Conservation (phyloP, 345 rosid species). For the Populus pruinosa region DNA sequence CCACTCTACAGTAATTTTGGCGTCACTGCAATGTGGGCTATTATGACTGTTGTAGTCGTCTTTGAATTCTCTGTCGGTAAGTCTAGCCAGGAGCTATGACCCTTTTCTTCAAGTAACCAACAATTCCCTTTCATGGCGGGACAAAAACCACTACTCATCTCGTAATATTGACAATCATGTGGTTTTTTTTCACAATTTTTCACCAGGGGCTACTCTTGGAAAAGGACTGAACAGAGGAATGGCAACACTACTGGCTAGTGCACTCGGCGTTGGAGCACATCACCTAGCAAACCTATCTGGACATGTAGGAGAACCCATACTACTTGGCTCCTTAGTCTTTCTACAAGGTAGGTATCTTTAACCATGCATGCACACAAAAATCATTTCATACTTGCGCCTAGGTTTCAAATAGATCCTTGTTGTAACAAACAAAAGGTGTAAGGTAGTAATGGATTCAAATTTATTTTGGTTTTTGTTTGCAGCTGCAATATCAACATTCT, state of each 20-base stretch:
- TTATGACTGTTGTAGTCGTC: constrained; percentile 77
- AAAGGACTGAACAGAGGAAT: constrained; percentile 18
- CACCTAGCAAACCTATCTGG: constrained; percentile 12
- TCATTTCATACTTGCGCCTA: neutral
- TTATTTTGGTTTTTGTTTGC: constrained; percentile 4
- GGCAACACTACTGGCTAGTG: constrained; percentile 18
- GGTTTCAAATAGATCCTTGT: neutral
- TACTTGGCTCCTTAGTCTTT: constrained; percentile 1
- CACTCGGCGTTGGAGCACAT: constrained; percentile 16
- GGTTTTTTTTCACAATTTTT: neutral
- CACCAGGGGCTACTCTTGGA: constrained; percentile 21
- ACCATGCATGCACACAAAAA: neutral
- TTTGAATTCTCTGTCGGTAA: constrained; percentile 76
- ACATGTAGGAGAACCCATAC: constrained; percentile 12
- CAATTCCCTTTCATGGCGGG: neutral
- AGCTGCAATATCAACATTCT: constrained; percentile 62
- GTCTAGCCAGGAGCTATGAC: constrained; percentile 1
- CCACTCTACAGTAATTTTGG: constrained; percentile 67
- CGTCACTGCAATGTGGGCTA: constrained; percentile 76
- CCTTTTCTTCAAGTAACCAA: neutral
- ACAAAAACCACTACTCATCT: too few species aligned
- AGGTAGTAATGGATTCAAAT: neutral
- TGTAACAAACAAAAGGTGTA: neutral
- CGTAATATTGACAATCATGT: neutral
- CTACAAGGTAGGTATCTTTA: constrained; percentile 6